Evolutionary conservation across 306 rosid genomes (phyloP).

Genomic region (Elaeagnus macrophylla): DNA sequence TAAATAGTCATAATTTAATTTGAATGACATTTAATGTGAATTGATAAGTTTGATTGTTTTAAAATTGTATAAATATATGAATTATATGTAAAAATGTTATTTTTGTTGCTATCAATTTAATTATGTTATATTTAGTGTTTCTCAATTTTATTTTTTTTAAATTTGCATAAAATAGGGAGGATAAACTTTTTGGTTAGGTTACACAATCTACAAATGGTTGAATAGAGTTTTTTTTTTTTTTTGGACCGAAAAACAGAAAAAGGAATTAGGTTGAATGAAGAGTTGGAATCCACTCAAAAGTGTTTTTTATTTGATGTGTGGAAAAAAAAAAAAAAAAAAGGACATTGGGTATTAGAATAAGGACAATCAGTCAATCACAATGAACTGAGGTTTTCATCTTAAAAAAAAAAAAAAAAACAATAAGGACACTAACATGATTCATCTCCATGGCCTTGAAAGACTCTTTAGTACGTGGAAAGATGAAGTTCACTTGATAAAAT

Average conservation of each 20-base stretch:
- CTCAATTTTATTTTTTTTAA: too few species aligned
- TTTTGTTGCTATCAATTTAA: too few species aligned
- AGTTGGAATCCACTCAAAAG: constrained; percentile 97
- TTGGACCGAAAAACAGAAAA: constrained; percentile 39
- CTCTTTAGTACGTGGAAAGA: constrained; percentile 78
- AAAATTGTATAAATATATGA: too few species aligned
- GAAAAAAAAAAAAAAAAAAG: constrained; percentile 34
- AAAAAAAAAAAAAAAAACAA: background rate
- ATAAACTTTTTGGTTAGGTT: too few species aligned
- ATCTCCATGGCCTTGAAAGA: constrained; percentile 51
- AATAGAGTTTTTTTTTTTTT: constrained; percentile 27
- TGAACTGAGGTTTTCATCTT: too few species aligned
- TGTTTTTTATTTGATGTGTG: constrained; percentile 36
- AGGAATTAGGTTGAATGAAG: constrained; percentile 63
- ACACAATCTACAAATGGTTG: background rate
- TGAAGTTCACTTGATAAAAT: constrained; percentile 36
- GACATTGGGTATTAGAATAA: constrained; percentile 20
- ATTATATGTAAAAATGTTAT: too few species aligned
- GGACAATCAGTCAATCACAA: too few species aligned
- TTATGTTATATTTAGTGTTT: too few species aligned
- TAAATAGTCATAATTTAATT: too few species aligned
- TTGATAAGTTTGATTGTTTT: too few species aligned
- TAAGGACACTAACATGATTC: constrained; percentile 37
- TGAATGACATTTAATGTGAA: too few species aligned
- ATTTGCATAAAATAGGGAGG: too few species aligned